phyloP scores from a whole-genome alignment of 2,329 filamentous ascomycete species.

The Achaetomium macrosporum region DNA sequence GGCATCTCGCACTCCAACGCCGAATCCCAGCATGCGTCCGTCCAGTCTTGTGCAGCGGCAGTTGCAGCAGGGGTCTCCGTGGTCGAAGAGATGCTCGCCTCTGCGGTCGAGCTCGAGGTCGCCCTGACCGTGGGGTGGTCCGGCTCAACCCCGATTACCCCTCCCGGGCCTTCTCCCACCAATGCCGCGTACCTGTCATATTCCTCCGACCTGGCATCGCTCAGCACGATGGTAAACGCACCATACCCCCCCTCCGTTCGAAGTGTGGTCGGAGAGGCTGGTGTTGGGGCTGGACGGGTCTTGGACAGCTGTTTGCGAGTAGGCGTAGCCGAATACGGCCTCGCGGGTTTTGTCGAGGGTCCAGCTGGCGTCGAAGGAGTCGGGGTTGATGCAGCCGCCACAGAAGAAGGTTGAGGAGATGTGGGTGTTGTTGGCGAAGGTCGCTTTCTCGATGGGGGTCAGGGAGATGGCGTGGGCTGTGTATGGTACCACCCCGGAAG shows the following conservation, averaged over 20 bases:
- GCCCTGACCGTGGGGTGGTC: background rate
- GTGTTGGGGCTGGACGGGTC: constrained; percentile 30
- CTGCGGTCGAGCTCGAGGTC: background rate
- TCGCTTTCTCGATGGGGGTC: constrained; percentile 40
- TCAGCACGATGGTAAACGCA: constrained; percentile 31
- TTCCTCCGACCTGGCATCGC: constrained; percentile 30
- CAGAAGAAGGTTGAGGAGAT: constrained; percentile 46
- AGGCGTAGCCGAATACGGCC: constrained; percentile 36
- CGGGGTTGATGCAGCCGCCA: constrained; percentile 32
- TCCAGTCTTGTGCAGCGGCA: background rate
- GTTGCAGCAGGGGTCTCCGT: background rate
- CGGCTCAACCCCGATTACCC: background rate
- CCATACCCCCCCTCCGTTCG: constrained; percentile 33
- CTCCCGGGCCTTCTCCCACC: constrained; percentile 1
- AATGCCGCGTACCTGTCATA: constrained; percentile 26
- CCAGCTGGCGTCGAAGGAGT: constrained; percentile 26
- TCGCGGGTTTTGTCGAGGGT: constrained; percentile 16
- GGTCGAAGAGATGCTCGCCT: background rate
- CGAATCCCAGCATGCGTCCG: background rate
- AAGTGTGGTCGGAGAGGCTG: constrained; percentile 33
- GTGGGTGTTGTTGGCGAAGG: constrained; percentile 42
- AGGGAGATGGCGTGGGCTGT: constrained; percentile 32
- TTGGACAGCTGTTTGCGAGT: constrained; percentile 30
- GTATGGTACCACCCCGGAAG: constrained; percentile 34
- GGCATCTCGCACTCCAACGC: background rate